A percentile compares a stretch with the other conserved stretches of the same genome.
Evolutionary conservation across 805 yeast genomes (phyloP).

Genomic region (Spathaspora passalidarum): DNA sequence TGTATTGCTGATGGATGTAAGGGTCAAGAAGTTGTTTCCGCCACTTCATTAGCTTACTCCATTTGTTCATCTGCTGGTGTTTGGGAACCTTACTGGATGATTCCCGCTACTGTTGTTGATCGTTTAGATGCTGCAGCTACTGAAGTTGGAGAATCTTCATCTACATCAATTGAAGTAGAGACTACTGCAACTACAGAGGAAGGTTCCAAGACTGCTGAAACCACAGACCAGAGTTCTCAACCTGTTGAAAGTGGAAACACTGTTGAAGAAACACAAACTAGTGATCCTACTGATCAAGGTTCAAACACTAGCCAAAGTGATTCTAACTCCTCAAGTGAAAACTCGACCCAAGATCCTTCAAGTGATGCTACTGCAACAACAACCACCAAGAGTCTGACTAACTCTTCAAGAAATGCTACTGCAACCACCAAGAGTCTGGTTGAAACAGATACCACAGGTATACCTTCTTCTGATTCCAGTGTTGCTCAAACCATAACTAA

Average conservation of each 20-base stretch:
- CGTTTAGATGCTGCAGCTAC: constrained; percentile 26
- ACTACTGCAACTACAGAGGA: constrained; percentile 8
- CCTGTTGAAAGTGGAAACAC: not conserved
- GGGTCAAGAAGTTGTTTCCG: constrained; percentile 28
- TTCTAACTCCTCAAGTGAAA: not conserved
- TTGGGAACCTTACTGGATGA: constrained; percentile 31
- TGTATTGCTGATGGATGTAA: constrained; percentile 38
- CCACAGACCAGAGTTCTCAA: constrained; percentile 1
- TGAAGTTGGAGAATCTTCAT: not conserved
- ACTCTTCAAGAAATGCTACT: not conserved
- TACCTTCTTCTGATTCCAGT: too few species aligned
- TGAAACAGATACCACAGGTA: too few species aligned
- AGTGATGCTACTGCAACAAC: not conserved
- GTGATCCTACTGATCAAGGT: not conserved
- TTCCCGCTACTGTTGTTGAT: constrained; percentile 20
- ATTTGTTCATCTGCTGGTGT: constrained; percentile 34
- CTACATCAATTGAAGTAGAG: constrained; percentile 13
- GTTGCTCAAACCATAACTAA: too few species aligned
- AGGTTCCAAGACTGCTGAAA: constrained; percentile 1
- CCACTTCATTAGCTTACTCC: constrained; percentile 29
- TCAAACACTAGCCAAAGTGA: not conserved
- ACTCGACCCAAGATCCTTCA: not conserved
- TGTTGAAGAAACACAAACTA: not conserved
- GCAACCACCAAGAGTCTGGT: not conserved
- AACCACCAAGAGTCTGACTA: too few species aligned